Evolutionary conservation across 2,329 filamentous ascomycete genomes (phyloP).

Genomic region (Blumeria graminis): DNA sequence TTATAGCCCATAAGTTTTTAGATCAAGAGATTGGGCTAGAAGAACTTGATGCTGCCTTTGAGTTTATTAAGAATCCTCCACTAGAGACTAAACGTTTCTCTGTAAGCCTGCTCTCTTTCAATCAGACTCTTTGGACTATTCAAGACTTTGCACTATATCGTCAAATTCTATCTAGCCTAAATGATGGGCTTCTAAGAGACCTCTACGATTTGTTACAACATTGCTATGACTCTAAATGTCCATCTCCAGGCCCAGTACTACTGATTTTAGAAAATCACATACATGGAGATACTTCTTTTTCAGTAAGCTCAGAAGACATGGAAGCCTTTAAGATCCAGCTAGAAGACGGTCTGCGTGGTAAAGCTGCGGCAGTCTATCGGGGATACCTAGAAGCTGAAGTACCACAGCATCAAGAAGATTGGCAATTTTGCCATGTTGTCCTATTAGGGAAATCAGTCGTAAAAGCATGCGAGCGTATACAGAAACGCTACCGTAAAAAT

Average conservation of each 20-base stretch:
- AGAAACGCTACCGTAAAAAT: conserved; percentile 75
- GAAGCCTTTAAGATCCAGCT: conserved; percentile 50
- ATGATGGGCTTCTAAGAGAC: conserved; percentile 67
- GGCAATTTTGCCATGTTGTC: conserved; percentile 81
- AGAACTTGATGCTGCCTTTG: conserved; percentile 63
- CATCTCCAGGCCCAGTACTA: conserved; percentile 56
- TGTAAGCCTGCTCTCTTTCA: conserved; percentile 28
- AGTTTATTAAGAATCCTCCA: conserved; percentile 50
- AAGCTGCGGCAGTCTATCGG: conserved; percentile 59
- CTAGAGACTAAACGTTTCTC: conserved; percentile 30
- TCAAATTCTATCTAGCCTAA: conserved; percentile 45
- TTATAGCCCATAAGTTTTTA: conserved; percentile 61
- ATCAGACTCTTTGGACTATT: conserved; percentile 39
- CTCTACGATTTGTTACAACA: conserved; percentile 70
- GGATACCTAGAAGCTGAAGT: conserved; percentile 58
- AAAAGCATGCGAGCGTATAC: conserved; percentile 65
- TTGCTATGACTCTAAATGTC: conserved; percentile 74
- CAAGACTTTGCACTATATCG: conserved; percentile 49
- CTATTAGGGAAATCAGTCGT: conserved; percentile 69
- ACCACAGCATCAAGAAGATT: conserved; percentile 54
- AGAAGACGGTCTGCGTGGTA: conserved; percentile 44
- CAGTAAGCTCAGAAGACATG: conserved; percentile 41
- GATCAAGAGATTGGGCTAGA: conserved; percentile 62
- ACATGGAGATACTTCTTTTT: conserved; percentile 52
- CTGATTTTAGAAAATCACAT: conserved; percentile 61